These are phyloP conservation scores for Hyaloscypha bicolor DNA, from an alignment of 495 filamentous ascomycete species.

Conservation along the genomic window DNA sequence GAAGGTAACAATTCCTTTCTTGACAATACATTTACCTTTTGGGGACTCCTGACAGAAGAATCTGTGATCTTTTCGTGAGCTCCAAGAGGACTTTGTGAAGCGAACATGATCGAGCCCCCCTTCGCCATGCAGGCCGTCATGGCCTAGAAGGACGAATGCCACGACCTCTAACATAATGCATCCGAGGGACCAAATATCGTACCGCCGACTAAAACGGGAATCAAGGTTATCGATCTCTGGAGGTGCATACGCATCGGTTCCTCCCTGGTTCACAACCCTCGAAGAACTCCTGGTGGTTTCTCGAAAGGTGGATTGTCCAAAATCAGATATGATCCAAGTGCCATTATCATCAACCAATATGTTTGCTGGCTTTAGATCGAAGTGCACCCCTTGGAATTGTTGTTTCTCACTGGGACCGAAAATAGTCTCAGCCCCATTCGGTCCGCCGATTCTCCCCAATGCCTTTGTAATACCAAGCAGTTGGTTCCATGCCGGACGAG, in stretches of 20 bases:
- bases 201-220: neutral
- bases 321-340: constrained; percentile 5
- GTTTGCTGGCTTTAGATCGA: constrained; percentile 6
- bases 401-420: neutral
- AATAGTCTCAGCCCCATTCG: neutral
- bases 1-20: neutral
- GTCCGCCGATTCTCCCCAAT: neutral
- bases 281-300: neutral
- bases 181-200: neutral
- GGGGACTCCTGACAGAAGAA: constrained; percentile 3
- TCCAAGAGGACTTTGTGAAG: neutral
- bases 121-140: neutral
- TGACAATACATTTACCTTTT: constrained; percentile 10
- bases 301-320: constrained; percentile 1
- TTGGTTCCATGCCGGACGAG: constrained; percentile 2
- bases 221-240: constrained; percentile 8
- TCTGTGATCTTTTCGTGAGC: neutral
- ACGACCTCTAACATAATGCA: neutral
- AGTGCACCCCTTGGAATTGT: neutral
- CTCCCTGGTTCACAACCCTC: neutral
- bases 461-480: constrained; percentile 8
- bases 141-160: neutral
- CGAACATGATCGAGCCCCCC: constrained; percentile 3
- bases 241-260: neutral
- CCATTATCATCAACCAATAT: constrained; percentile 1